Base-by-base conservation (phyloP, 192 early-diverging fungal genomes). In the Rhizophagus sp. region DNA sequence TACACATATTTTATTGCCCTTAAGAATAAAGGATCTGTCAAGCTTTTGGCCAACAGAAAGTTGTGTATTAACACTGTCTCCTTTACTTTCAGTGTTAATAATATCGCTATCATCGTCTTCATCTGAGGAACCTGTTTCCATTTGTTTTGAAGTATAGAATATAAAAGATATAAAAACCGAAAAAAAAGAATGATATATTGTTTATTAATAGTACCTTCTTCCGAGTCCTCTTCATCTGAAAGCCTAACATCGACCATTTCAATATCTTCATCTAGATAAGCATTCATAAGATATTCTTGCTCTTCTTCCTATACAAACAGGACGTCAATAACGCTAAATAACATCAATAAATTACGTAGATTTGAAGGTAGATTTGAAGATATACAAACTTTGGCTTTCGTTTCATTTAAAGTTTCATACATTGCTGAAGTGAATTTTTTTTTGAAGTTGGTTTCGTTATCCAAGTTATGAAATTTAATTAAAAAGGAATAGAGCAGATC, bases 1-100 rank as follows among this genome's bases (percentile, higher is more conserved):
- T 12, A 98, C 96, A 8, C 97, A 96, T 80, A 98, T 96, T 57
- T 89, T 90, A 84, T 91, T 88, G 34, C 97, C 97, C 41, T 96
- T 94, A 17, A 97, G 92, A 27, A 97, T 94, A 85, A 95, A 97
- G 13, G 97, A 96, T 24, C 95, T 91, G 68, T 94, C 92, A 81
- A 93, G 87, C 83, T 95, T 95, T 85, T 92, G 91, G 0, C 96
- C 96, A 49, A 97, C 93, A 4, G 93, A 91, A 49, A 98, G 88
- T 67, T 91, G 92, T 13, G 89, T 95, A 85, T 97, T 87, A 79
- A 4, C 79, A 80, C 1, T 78, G 62, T 83, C 75, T 3, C 80
- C 73, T 30, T 83, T 77, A 3, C 61, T 80, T n/a, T 24, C 80
- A 30, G 66, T 62, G 17, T 76, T 77, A 1, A 50, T 61, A 6